A percentile compares a stretch with the other conserved stretches of the same genome.
These are phyloP conservation scores for Aureobasidium uvarum DNA, from an alignment of 2,329 filamentous ascomycete species.

Conservation along the genomic window DNA sequence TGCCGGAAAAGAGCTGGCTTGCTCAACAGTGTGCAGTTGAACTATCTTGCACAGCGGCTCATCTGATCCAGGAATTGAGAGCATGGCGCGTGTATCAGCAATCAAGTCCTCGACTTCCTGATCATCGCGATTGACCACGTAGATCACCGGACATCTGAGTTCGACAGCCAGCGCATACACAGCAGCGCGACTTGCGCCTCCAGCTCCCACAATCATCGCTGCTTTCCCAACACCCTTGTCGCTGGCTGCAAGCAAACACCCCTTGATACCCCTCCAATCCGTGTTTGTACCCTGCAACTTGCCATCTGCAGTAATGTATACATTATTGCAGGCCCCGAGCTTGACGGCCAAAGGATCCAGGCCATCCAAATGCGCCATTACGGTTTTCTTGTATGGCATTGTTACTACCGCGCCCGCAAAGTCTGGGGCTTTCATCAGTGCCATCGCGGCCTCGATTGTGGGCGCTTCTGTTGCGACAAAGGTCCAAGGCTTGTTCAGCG, in stretches of 20 bases:
- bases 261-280: conserved; percentile 46
- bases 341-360: conserved; percentile 40
- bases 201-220: conserved; percentile 45
- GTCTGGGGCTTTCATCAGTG: conserved; percentile 34
- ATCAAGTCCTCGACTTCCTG: conserved; percentile 28
- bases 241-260: conserved; percentile 36
- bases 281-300: conserved; percentile 45
- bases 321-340: conserved; percentile 44
- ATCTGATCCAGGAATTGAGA: neutral
- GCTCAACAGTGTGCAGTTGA: conserved; percentile 36
- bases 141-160: conserved; percentile 25
- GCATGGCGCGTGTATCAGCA: conserved; percentile 8
- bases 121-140: conserved; percentile 30
- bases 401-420: conserved; percentile 42
- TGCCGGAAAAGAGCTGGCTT: conserved; percentile 32
- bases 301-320: conserved; percentile 35
- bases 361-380: conserved; percentile 41
- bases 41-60: conserved; percentile 31
- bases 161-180: conserved; percentile 27
- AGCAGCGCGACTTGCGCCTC: conserved; percentile 46
- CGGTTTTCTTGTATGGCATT: conserved; percentile 46
- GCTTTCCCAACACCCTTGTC: conserved; percentile 31
- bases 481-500: conserved; percentile 40
- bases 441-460: conserved; percentile 38
- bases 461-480: conserved; percentile 40